Evolutionary conservation across 164 flowering plant genomes (phyloP).

Genomic region (Kalanchoe fedtschenkoi): DNA sequence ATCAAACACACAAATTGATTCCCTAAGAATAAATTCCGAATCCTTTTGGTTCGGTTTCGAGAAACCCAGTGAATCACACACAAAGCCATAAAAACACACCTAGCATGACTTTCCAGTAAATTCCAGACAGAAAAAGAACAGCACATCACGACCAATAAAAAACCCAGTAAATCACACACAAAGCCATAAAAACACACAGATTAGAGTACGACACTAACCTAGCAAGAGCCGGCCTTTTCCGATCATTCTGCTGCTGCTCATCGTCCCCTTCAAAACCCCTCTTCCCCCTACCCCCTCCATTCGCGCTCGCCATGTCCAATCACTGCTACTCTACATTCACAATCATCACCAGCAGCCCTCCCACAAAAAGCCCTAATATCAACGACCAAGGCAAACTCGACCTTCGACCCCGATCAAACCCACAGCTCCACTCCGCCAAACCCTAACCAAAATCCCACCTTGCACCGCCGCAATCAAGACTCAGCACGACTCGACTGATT

Average conservation of each 20-base stretch:
- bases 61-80: not conserved
- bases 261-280: slow-evolving; percentile 41
- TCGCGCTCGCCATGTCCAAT: not conserved
- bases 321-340: not conserved
- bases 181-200: not conserved
- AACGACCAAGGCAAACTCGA: not conserved
- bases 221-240: slow-evolving; percentile 65
- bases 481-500: not conserved
- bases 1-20: not conserved
- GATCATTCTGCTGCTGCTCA: slow-evolving; percentile 44
- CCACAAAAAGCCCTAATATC: not conserved
- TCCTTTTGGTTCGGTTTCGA: too few relatives aligned
- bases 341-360: not conserved
- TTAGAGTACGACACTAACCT: slow-evolving; percentile 23
- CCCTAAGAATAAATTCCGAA: not conserved
- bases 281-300: slow-evolving; percentile 21
- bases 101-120: too few relatives aligned
- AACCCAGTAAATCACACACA: not conserved
- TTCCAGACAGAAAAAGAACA: too few relatives aligned
- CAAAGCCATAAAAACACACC: not conserved
- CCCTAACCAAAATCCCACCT: not conserved
- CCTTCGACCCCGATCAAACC: not conserved
- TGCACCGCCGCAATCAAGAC: too few relatives aligned
- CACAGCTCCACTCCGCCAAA: not conserved
- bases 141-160: too few relatives aligned